Evolutionary conservation across 139 green algal species (phyloP), one percentile per base, ranked within the genome.

Genomic region (Chlorella vulgaris): DNA sequence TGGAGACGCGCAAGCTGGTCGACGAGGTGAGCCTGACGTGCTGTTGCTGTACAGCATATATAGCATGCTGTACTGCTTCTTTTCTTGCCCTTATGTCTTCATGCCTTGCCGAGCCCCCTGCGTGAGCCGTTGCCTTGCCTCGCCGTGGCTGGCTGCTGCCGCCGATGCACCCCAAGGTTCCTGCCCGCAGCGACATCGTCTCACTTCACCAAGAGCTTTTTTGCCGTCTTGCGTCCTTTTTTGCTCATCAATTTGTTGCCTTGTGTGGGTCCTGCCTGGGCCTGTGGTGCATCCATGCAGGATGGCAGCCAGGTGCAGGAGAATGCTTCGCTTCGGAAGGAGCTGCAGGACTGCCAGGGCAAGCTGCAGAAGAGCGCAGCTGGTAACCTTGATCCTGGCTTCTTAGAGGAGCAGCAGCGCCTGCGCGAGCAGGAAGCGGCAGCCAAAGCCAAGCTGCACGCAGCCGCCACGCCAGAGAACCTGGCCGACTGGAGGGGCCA

Each of bases 1-100:
- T 29, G 31, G 76, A 82, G 40, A 82, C 62, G 29, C 62, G 66
- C 42, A 29, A 39, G 31, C 40, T 50, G 8, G 63, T 58, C 38
- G 31, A 63, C n/a, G 31, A 63, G 76, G 76, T 62, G 71, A 55
- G 31, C 24, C 6, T 21, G 5, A 43, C 33, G 4, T 8, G 67
- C 26, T 55, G 36, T 26, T 74, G 28, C 36, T 33, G 63, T 26
- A n/a, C 31, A 29, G 19, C 19, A 18, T 67, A 24, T 7, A 22
- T 36, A 24, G 24, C 28, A 8, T 18, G 60, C 7, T 18, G 60
- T 19, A 15, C n/a, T n/a, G n/a, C n/a, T n/a, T n/a, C n/a, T n/a
- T n/a, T n/a, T n/a, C n/a, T n/a, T n/a, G n/a, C n/a, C n/a, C n/a
- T n/a, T n/a, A n/a, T n/a, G n/a, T n/a, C n/a, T n/a, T n/a, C n/a